phyloP scores from a whole-genome alignment of 2,329 filamentous ascomycete genomes.

The Penicillium sp. region DNA sequence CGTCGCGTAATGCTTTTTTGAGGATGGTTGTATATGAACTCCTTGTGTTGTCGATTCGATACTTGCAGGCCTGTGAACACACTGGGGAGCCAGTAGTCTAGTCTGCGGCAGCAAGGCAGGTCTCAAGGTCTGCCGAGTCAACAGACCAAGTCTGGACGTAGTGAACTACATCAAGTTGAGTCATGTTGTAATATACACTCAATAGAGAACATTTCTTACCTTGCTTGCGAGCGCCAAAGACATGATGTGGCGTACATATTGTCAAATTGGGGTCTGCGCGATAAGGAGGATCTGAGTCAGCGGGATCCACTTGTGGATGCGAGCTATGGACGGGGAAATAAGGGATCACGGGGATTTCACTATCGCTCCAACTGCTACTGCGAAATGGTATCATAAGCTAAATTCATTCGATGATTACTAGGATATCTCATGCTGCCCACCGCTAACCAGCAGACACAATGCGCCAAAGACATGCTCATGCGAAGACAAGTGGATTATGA shows the following conservation, averaged over 20 bases:
- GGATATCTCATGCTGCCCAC: slow-evolving; percentile 7
- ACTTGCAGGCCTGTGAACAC: background rate
- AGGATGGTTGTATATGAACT: background rate
- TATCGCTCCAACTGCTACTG: background rate
- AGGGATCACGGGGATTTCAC: background rate
- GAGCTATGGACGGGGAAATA: background rate
- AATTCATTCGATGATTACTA: background rate
- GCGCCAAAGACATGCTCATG: slow-evolving; percentile 11
- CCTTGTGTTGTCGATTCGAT: background rate
- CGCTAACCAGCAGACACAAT: slow-evolving; percentile 6
- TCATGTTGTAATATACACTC: background rate
- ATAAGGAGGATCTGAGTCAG: background rate
- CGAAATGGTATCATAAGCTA: background rate
- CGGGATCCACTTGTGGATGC: background rate
- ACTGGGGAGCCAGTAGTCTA: background rate
- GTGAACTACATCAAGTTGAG: background rate
- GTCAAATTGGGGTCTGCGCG: background rate
- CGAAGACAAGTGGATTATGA: background rate
- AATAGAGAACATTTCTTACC: background rate
- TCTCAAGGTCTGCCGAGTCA: background rate
- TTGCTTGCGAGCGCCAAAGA: slow-evolving; percentile 2
- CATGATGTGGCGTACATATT: slow-evolving; percentile 1
- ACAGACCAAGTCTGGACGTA: background rate
- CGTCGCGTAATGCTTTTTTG: slow-evolving; percentile 5
- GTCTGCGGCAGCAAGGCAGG: background rate